Base-by-base conservation (phyloP, 2,329 filamentous ascomycete species). In the Aphanocladium album region DNA sequence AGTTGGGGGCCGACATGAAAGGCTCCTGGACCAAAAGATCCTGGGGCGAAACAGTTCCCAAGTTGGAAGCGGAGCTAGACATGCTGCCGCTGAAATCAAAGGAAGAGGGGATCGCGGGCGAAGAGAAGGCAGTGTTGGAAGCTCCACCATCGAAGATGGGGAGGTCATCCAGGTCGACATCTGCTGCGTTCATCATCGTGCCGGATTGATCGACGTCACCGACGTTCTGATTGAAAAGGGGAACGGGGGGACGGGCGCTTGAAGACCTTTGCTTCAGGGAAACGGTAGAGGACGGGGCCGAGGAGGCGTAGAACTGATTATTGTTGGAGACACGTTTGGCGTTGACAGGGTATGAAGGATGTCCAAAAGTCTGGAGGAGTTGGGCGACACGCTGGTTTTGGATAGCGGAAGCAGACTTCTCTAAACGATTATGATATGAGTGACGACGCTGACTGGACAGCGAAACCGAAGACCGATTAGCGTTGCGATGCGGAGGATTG, bases 1-100 rank as follows among this genome's bases (percentile, higher is more conserved):
- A 96, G 70, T 90, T 90, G 33, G 92, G 92, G 41, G 91, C 86
- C 64, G 91, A 96, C 71, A 85, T 80, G 69, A 86, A 85, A 62
- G 83, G 80, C 69, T 90, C 85, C 66, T 86, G 84, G 67, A 93
- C 80, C 66, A 89, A 77, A 65, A 96, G 80, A 69, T 96, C 91
- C 74, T 90, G 88, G 21, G 92, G 92, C 63, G 92, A 96, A 64
- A 96, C 84, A 46, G 92, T 96, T 68, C 82, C 84, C 70, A 85
- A 70, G 71, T 85, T 82, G 70, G 77, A 79, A 33, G 75, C 74
- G 57, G 80, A 79, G 72, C 79, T 81, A 49, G 80, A 76, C 43
- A 75, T 75, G 66, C 76, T 79, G 62, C 73, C 72, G 62, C 68
- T 74, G 66, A 81, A 72, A 67, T 86, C 84, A 73, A 83, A 83